These are phyloP conservation scores for Globisporangium takayamanum DNA, from an alignment of 352 stramenopile species.

Conservation along the genomic window DNA sequence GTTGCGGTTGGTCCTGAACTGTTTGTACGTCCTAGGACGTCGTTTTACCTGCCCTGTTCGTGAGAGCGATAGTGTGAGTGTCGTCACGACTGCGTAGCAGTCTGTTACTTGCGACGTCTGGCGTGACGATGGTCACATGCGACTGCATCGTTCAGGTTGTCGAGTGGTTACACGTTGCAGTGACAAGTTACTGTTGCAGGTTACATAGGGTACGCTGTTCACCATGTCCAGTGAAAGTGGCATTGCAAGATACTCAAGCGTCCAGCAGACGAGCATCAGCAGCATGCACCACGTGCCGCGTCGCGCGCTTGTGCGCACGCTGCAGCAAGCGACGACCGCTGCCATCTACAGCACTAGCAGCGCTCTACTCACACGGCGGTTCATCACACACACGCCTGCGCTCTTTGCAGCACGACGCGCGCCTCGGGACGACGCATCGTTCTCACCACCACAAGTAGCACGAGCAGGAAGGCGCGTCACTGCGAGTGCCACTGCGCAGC, in stretches of 20 bases:
- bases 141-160: too few species aligned
- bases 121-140: too few species aligned
- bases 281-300: background rate
- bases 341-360: background rate
- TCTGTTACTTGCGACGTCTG: too few species aligned
- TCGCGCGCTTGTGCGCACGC: conserved; percentile 5
- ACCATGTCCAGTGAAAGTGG: too few species aligned
- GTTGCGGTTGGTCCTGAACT: too few species aligned
- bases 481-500: background rate
- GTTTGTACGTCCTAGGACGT: too few species aligned
- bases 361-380: background rate
- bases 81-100: too few species aligned
- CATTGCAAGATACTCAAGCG: background rate
- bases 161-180: too few species aligned
- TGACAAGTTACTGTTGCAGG: too few species aligned
- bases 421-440: background rate
- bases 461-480: background rate
- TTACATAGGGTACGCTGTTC: too few species aligned
- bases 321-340: conserved; percentile 2
- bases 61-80: too few species aligned
- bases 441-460: background rate
- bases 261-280: background rate
- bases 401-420: background rate
- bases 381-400: conserved; percentile 1
- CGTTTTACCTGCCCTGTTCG: too few species aligned